Base-by-base conservation (phyloP, 768 basidiomycete genomes). In the Xerocomus potaroensis region DNA sequence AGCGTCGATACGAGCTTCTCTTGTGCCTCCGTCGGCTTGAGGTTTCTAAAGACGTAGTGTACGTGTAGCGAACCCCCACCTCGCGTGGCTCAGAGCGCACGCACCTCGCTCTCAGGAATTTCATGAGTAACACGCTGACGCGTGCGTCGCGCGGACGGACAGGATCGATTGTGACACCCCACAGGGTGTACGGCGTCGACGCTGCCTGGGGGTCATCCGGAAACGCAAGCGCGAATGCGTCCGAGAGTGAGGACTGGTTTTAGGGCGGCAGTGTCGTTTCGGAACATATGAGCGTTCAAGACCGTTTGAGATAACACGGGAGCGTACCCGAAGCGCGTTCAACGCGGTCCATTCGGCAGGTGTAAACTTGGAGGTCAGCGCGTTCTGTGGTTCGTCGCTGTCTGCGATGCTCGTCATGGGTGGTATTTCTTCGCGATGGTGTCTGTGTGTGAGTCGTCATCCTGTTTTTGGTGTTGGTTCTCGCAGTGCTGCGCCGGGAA, bases 91-190 rank as follows among this genome's bases (percentile, higher is more conserved):
- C n/a, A n/a, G n/a, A n/a, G n/a, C n/a, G n/a, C n/a, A n/a, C n/a
- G 29, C 55, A 81, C 85, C 84, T 78, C 5, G 89, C 89, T 47
- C 84, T 76, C 24, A 89, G 68, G 70, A 91, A 91, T 60, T 91
- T 90, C 77, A 90, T 79, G 30, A 91, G 71, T 8, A 91, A 58
- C 26, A 91, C 86, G 57, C 84, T 88, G 48, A 80, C 78, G 8
- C 78, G 76, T 1, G 87, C 80, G 60, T 87, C 77, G 38, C 57
- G 58, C 11, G 79, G 76, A 45, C 71, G 68, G 3, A 46, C 50
- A 3, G 89, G 84, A 62, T 86, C 77, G 22, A 91, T 75, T 1
- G 60, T 65, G 16, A 91, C 78, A 22, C 87, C 84, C 89, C 89
- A 91, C 47, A 91, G 62, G 5, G 54, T 65, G 53, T 85, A 74